Conservation (phyloP, 202 grass and related monocot genomes). For the Zoysia matrella region DNA sequence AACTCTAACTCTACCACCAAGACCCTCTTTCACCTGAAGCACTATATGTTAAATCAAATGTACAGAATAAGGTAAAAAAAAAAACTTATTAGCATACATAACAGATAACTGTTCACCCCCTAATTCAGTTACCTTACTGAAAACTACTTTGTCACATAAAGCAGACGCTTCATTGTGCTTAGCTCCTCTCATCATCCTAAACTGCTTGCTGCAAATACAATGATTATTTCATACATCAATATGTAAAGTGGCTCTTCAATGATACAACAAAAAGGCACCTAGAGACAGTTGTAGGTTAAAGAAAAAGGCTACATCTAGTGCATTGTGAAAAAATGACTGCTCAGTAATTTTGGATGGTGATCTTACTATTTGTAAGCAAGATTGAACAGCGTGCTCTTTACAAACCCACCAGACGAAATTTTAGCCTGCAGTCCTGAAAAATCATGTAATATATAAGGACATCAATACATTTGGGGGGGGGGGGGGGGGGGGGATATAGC, state of each 20-base stretch:
- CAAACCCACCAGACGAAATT: conserved; percentile 73
- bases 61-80: conserved; percentile 19
- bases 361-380: conserved; percentile 94
- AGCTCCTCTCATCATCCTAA: conserved; percentile 80
- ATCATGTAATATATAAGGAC: conserved; percentile 24
- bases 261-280: conserved; percentile 5
- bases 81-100: conserved; percentile 17
- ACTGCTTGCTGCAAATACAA: conserved; percentile 76
- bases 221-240: conserved; percentile 29
- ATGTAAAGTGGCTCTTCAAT: conserved; percentile 8
- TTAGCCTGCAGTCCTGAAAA: conserved; percentile 80
- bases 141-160: conserved; percentile 87
- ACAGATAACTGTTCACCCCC: conserved; percentile 18
- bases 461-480: not conserved
- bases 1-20: conserved; percentile 91
- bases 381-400: conserved; percentile 84
- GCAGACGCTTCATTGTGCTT: conserved; percentile 83
- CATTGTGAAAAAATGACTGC: conserved; percentile 7
- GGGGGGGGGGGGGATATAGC: too few relatives aligned
- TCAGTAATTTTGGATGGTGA: conserved; percentile 27
- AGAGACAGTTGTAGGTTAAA: conserved; percentile 1
- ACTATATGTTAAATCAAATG: conserved; percentile 7
- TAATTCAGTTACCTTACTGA: conserved; percentile 76
- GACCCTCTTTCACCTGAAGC: conserved; percentile 80
- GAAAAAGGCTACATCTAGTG: conserved; percentile 20